Base-by-base conservation (phyloP, 352 stramenopile species). In the Globisporangium nodosum region DNA sequence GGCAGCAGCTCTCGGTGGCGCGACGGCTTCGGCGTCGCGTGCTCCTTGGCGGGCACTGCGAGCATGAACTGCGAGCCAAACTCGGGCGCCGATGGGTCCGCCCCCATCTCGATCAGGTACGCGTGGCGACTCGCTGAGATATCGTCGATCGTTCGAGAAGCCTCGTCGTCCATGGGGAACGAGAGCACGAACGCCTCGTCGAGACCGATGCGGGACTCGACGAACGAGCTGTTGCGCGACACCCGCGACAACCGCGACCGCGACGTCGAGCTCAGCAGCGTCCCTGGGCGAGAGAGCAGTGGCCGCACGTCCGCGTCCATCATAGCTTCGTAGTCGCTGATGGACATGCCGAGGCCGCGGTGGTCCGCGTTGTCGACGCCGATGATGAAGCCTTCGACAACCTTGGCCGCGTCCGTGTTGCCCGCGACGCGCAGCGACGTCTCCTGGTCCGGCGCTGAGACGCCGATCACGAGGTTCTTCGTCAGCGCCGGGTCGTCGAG, bases 361-460 rank as follows among this genome's bases (percentile, higher is more conserved):
- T 46, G 90, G 80, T 51, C 46, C 5, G 46, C 46, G 46, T 51
- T 51, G 42, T 90, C 87, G 46, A 94, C 80, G 40, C 81, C 85
- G 0, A 94, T 82, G n/a, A 91, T 72, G 54, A 89, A 94, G 8
- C 85, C 85, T 66, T 91, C 78, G 66, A 94, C 92, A 13, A 91
- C 75, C 74, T 70, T 27, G 67, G 64, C 45, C 71, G 70, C 20
- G 52, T 86, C 73, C 3, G 76, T 72, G 46, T 86, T 72, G 54
- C 88, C 63, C 0, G 78, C 78, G 37, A 51, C 46, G 46, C 83
- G 83, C n/a, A 92, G 63, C 59, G 76, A 81, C 5, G 80, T 89
- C n/a, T 92, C 83, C 56, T 88, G 78, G 46, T 90, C 80, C 13
- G 76, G 76, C 33, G 80, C 73, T 15, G 83, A 92, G 37, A 92